Base-by-base conservation (phyloP, 805 yeast species). In the Ogataea methylovora region DNA sequence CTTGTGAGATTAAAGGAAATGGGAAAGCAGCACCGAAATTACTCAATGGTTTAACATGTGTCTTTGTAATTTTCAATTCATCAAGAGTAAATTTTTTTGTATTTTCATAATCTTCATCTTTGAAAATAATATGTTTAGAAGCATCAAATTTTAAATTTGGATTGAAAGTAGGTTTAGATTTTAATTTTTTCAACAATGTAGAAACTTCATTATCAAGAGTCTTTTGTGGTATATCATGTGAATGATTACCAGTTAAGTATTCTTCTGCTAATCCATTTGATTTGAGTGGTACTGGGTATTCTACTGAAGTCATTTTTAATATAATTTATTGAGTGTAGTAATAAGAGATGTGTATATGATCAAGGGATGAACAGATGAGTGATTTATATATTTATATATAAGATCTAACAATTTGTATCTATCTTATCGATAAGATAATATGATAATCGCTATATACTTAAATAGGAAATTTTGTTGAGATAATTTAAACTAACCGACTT, bases 1-100 rank as follows among this genome's bases (percentile, higher is more conserved):
- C 81, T 28, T 66, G 65, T 1, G 78, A 69, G 49, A 76, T 68
- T 26, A 76, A 51, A 2, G 79, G 79, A 49, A 76, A 76, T 4
- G 82, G 78, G 37, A 65, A 76, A 24, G 71, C 61, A 16, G 74
- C 79, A 24, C 50, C 70, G 36, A 62, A 51, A 18, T 63, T 56
- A 21, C 56, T 48, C 23, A 59, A 50, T 13, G 60, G 52, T 12
- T 51, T 51, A 10, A 51, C 52, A 36, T 58, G 65, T 2, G 64
- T 59, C 44, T 59, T 57, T 14, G 48, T 40, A 36, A 64, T 62
- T 3, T 60, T 56, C 34, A 64, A 48, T 16, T 62, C 69, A 24
- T 44, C 45, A 41, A 64, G 48, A 3, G 68, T 61, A 31, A 61
- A 52, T 32, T 52, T 54, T 37, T 61, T 54, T 16, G 67, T 63